Percentiles rank a stretch among this genome's conserved stretches.
Conservation (phyloP, 805 yeast genomes). For the Saturnispora besseyi region DNA sequence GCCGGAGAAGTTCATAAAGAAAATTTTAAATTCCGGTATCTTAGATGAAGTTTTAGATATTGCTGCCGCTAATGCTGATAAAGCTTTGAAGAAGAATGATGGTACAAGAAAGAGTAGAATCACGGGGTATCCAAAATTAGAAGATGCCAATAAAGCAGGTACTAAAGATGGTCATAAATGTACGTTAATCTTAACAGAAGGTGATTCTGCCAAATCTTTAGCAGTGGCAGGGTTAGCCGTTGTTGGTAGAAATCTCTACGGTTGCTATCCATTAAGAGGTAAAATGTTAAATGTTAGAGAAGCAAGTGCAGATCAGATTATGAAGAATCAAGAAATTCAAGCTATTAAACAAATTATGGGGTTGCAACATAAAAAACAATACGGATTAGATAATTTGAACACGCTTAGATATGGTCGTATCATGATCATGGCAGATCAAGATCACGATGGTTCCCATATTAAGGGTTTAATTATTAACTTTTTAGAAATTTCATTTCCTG, state of each 20-base stretch:
- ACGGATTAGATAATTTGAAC: slow-evolving; percentile 49
- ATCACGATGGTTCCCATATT: slow-evolving; percentile 98
- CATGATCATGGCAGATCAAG: slow-evolving; percentile 99
- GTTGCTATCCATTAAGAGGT: slow-evolving; percentile 93
- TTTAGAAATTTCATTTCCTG: slow-evolving; percentile 89
- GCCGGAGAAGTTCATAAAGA: slow-evolving; percentile 66
- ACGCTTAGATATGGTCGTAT: slow-evolving; percentile 88
- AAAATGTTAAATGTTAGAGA: slow-evolving; percentile 92
- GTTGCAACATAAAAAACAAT: slow-evolving; percentile 81
- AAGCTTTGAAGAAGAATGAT: slow-evolving; percentile 78
- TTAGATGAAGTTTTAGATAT: slow-evolving; percentile 72
- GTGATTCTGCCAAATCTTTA: slow-evolving; percentile 87
- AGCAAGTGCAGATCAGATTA: slow-evolving; percentile 91
- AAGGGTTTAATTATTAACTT: slow-evolving; percentile 93
- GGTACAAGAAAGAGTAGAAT: slow-evolving; percentile 79
- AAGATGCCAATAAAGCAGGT: slow-evolving; percentile 95
- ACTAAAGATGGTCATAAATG: slow-evolving; percentile 87
- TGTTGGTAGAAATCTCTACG: slow-evolving; percentile 91
- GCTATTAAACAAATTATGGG: slow-evolving; percentile 95
- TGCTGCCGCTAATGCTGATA: slow-evolving; percentile 83
- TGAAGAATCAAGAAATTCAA: slow-evolving; percentile 89
- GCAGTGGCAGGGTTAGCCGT: slow-evolving; percentile 93
- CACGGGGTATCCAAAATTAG: slow-evolving; percentile 81
- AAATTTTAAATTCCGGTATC: slow-evolving; percentile 58
- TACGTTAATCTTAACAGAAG: slow-evolving; percentile 90